Evolutionary conservation across 2,329 filamentous ascomycete genomes (phyloP), one percentile per base, ranked within the genome.

Genomic region (Xylaria polymorpha): DNA sequence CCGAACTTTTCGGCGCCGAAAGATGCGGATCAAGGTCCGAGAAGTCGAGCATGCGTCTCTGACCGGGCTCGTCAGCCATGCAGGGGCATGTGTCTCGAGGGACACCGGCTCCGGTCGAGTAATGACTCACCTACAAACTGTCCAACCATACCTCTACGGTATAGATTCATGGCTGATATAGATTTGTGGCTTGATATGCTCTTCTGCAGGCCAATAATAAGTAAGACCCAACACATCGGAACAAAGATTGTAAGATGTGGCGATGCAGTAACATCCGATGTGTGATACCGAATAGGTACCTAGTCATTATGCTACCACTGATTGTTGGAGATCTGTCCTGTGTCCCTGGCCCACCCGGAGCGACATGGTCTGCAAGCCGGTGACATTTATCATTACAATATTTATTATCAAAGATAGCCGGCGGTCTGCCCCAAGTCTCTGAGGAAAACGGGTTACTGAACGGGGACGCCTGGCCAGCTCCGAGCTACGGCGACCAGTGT

Each of bases 401-500:
- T 51, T 51, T 14, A 55, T 55, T 55, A 51, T 61, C 14, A 43
- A 56, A 60, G 41, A 60, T 35, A 53, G 29, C 29, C 44, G 7
- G 56, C 29, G 18, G 43, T 15, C 35, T 59, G 29, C 48, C 56
- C n/a, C 15, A 61, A 39, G 44, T 2, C 48, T 58, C 56, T 25
- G 41, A 35, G 37, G 35, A 61, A n/a, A n/a, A n/a, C n/a, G n/a
- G n/a, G n/a, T n/a, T n/a, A n/a, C n/a, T n/a, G 61, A 61, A 66
- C 50, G 14, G 61, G n/a, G 32, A 43, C 12, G 7, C 29, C 29
- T 15, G 44, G 37, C 44, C 25, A 56, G 63, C 63, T 67, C 67
- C 67, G 67, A 69, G 61, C 59, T 63, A 67, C 67, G 67, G 67
- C 64, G 50, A 66, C 58, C 51, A n/a, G 15, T 20, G 8, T 25